Base-by-base conservation (phyloP, 2,329 filamentous ascomycete genomes). In the Sodiomyces alkalinus region DNA sequence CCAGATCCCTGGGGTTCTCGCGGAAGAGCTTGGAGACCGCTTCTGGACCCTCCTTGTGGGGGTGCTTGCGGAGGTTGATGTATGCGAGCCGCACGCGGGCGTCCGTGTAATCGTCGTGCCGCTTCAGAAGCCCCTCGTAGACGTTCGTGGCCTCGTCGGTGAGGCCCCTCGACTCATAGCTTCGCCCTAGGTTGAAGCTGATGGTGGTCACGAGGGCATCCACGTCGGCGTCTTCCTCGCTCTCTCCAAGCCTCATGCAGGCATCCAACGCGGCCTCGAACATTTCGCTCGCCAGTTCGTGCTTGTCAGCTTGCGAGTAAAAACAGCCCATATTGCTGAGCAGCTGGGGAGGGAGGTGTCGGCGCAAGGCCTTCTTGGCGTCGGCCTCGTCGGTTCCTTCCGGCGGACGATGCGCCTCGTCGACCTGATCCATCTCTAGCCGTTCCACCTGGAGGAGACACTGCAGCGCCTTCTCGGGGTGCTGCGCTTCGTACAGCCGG, bases 301-400 rank as follows among this genome's bases (percentile, higher is more conserved):
- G 75, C 46, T 83, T 85, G 42, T 92, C 85, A 3, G 74, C 68
- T 47, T 93, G 85, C 40, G 83, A 94, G 41, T 92, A 74, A 55
- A 96, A 96, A 52, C 86, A 94, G 5, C 82, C 90, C 48, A 96
- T 92, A 49, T 98, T 98, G 62, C 96, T 98, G 23, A 98, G 66
- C 3, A 96, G 64, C 45, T 93, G 85, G 4, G 90, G 90, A 1
- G 86, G 81, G 2, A 98, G 60, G 33, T 78, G 64, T 46, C 86
- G 80, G 30, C 85, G 75, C 17, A 92, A 62, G 11, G 65, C 62
- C 14, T 60, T 59, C 31, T 68, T 68, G 32, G 70, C 55, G 17
- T 69, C 64, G 3, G 60, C 64, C 33, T 78, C 69, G 29, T 81
- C 73, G 11, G 43, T 43, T 4, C 44, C 36, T 24, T 64, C 65